Conservation (phyloP, 768 basidiomycete genomes). For the Pleurotus eryngii region DNA sequence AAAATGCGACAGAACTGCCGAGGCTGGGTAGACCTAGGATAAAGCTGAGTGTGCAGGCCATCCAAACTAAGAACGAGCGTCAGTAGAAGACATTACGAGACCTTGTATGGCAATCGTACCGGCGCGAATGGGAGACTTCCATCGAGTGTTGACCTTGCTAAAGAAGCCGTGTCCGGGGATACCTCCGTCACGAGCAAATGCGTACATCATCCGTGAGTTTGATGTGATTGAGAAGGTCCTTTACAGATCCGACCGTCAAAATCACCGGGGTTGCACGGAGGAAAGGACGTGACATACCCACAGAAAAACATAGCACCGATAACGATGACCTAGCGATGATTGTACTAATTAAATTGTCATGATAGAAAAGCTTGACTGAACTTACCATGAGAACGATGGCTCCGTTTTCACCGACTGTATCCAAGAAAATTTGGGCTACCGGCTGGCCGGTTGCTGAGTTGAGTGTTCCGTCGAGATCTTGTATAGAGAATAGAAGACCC, state of each 20-base stretch:
- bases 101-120: slow-evolving; percentile 31
- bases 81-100: background rate
- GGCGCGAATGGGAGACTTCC: slow-evolving; percentile 66
- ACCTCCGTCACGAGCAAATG: slow-evolving; percentile 73
- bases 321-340: slow-evolving; percentile 46
- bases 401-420: slow-evolving; percentile 70
- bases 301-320: slow-evolving; percentile 76
- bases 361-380: background rate
- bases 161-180: slow-evolving; percentile 69
- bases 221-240: slow-evolving; percentile 77
- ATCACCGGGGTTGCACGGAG: background rate
- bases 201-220: slow-evolving; percentile 83
- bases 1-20: slow-evolving; percentile 68
- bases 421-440: slow-evolving; percentile 75
- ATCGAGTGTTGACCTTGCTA: slow-evolving; percentile 54
- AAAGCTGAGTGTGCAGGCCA: slow-evolving; percentile 74
- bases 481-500: slow-evolving; percentile 73
- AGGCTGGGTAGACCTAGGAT: slow-evolving; percentile 71
- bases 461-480: slow-evolving; percentile 58
- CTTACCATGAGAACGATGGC: slow-evolving; percentile 71
- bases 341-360: too few relatives aligned
- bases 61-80: slow-evolving; percentile 52
- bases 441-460: slow-evolving; percentile 58
- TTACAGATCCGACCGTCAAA: background rate
- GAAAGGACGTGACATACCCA: slow-evolving; percentile 37